phyloP scores from a whole-genome alignment of 2,329 filamentous ascomycete genomes.

The Cadophora sp. region DNA sequence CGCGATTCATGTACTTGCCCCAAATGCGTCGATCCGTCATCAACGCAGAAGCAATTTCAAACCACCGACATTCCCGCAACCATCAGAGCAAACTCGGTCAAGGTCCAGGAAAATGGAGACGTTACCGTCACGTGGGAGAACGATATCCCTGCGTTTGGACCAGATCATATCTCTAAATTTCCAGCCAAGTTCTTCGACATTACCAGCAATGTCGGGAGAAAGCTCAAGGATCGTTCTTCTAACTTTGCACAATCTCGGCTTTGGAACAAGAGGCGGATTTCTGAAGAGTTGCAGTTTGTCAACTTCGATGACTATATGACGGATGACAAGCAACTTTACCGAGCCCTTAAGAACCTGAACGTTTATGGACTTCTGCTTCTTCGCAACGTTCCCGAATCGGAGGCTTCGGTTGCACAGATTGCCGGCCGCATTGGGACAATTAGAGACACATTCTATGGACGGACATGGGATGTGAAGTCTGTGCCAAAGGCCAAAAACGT shows the following conservation, averaged over 20 bases:
- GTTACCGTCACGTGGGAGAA: slow-evolving; percentile 62
- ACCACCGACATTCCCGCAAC: slow-evolving; percentile 66
- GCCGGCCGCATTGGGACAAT: slow-evolving; percentile 77
- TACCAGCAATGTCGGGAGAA: neutral
- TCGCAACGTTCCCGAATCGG: slow-evolving; percentile 72
- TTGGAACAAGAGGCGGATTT: slow-evolving; percentile 56
- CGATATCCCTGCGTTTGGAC: slow-evolving; percentile 51
- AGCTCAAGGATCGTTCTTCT: slow-evolving; percentile 16
- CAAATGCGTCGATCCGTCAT: slow-evolving; percentile 63
- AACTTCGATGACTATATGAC: slow-evolving; percentile 76
- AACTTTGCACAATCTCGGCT: slow-evolving; percentile 15
- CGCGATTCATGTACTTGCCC: slow-evolving; percentile 65
- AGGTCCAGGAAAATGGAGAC: slow-evolving; percentile 48
- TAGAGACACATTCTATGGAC: slow-evolving; percentile 89
- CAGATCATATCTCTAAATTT: slow-evolving; percentile 40
- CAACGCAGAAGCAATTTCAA: slow-evolving; percentile 68
- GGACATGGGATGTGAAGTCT: slow-evolving; percentile 87
- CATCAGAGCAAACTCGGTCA: slow-evolving; percentile 49
- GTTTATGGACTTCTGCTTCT: slow-evolving; percentile 79
- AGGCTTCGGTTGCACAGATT: slow-evolving; percentile 70
- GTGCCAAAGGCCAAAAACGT: slow-evolving; percentile 88
- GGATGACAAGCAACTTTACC: slow-evolving; percentile 60
- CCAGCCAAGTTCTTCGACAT: slow-evolving; percentile 30
- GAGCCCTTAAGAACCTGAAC: slow-evolving; percentile 67
- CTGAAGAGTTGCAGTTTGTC: slow-evolving; percentile 61